Base-by-base conservation (phyloP, 2,329 filamentous ascomycete genomes). In the Nannizziopsis barbatae region DNA sequence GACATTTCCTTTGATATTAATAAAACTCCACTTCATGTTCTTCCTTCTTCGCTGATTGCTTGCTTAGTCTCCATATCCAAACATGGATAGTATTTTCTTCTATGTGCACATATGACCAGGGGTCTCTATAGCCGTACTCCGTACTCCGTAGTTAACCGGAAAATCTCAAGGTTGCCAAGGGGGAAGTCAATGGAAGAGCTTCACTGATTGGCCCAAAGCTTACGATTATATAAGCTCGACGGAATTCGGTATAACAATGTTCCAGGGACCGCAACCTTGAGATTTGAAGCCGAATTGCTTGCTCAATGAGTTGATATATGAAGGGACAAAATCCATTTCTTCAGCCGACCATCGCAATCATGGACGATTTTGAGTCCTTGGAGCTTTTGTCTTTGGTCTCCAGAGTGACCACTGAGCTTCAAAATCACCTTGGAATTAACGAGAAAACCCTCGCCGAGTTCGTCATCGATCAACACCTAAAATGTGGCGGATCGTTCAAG, bases 401-500 rank as follows among this genome's bases (percentile, higher is more conserved):
- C 44, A 95, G 90, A 66, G 87, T 98, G 58, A 88, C 88, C 11
- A 90, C 85, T 14, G 92, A 98, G 68, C 75, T 98, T 46, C 84
- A 94, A 60, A 98, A 98, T 62, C 86, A 98, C 68, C 70, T 96
- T 51, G 87, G 89, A 49, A 80, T 95, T 58, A 84, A 79, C 63
- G 89, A 98, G 69, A 95, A 94, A 68, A 95, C 87, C 4, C 80
- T 98, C 20, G 89, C 92, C 57, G 92, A 98, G 67, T 98, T 95
- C 63, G 80, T 98, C 60, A 95, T 98, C 62, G 85, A 85, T 53
- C 84, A 95, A 63, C 86, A 94, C 59, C 69, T 83, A 63, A 79
- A 89, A 75, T 84, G 81, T 70, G 75, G 73, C 45, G 45, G 45
- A 27, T 76, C 76, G 22, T 73, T 86, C 49, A 67, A 75, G 45